These are phyloP conservation scores for Teratosphaeria destructans DNA, from an alignment of 2,329 filamentous ascomycete genomes.

Conservation along the genomic window DNA sequence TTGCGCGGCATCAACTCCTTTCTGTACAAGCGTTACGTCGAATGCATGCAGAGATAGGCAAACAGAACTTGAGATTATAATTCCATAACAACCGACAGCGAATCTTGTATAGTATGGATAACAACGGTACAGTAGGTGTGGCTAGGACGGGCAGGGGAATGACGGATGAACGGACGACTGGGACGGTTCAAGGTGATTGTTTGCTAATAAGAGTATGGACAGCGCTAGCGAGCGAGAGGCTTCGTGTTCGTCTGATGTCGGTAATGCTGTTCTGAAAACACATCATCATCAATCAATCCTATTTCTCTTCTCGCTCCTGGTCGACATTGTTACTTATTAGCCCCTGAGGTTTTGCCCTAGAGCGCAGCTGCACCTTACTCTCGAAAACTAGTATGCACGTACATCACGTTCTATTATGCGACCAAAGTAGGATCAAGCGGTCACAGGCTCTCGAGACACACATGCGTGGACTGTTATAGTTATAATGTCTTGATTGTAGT, in stretches of 20 bases:
- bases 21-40: not conserved
- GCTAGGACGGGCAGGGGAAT: no score
- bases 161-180: no score
- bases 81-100: not conserved
- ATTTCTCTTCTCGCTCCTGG: not conserved
- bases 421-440: no score
- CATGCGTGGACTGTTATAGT: no score
- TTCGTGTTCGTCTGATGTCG: not conserved
- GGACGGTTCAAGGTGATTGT: not conserved
- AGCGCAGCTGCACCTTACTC: no score
- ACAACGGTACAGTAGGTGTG: no score
- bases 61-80: not conserved
- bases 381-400: no score
- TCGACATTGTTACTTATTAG: not conserved
- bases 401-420: no score
- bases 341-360: no score
- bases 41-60: not conserved
- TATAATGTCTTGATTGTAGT: no score
- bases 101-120: not conserved
- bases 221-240: not conserved
- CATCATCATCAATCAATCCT: not conserved
- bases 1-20: not conserved
- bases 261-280: not conserved
- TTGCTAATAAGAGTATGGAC: not conserved
- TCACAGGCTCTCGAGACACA: no score